These are phyloP conservation scores for Scenedesmus sp. DNA, from an alignment of 163 green algal species.

Conservation along the genomic window DNA sequence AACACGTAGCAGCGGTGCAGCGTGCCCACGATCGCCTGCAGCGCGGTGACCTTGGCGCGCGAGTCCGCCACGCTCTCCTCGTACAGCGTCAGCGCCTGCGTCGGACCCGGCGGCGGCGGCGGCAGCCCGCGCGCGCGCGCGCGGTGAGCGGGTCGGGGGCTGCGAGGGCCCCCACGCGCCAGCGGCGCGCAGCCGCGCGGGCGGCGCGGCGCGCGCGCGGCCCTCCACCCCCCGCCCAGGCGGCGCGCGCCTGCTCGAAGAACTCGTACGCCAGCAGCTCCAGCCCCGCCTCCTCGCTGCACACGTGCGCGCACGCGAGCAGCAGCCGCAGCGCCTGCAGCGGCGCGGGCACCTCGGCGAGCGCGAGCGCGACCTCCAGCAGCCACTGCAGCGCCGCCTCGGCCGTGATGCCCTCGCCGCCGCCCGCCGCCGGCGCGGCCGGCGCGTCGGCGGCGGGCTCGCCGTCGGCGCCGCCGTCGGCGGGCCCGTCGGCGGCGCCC, in stretches of 20 bases:
- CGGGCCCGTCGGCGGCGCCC: not conserved
- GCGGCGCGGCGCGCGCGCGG: too few species aligned
- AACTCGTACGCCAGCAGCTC: conserved; percentile 93
- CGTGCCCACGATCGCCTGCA: conserved; percentile 89
- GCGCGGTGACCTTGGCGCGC: conserved; percentile 73
- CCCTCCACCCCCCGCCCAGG: not conserved
- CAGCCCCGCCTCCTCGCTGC: conserved; percentile 76
- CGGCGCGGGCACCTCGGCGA: conserved; percentile 54
- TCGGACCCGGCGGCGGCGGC: too few species aligned
- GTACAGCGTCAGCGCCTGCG: conserved; percentile 91
- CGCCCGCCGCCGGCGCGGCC: not conserved
- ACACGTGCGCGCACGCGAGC: conserved; percentile 56
- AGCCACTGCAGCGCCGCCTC: conserved; percentile 59
- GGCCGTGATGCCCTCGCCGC: conserved; percentile 2
- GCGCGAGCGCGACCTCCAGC: conserved; percentile 44
- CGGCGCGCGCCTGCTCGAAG: conserved; percentile 87
- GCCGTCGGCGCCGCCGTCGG: not conserved
- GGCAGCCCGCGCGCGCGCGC: too few species aligned
- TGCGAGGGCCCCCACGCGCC: too few species aligned
- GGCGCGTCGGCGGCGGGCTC: conserved; percentile 1
- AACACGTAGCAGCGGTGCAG: conserved; percentile 82
- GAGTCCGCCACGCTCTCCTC: conserved; percentile 91
- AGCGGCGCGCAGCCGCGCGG: too few species aligned
- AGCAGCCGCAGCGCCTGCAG: conserved; percentile 64
- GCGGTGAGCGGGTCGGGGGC: too few species aligned